A percentile compares a stretch with the other conserved stretches of the same genome.
phyloP scores from a whole-genome alignment of 2,329 filamentous ascomycete genomes.

The Alternaria postmessia region DNA sequence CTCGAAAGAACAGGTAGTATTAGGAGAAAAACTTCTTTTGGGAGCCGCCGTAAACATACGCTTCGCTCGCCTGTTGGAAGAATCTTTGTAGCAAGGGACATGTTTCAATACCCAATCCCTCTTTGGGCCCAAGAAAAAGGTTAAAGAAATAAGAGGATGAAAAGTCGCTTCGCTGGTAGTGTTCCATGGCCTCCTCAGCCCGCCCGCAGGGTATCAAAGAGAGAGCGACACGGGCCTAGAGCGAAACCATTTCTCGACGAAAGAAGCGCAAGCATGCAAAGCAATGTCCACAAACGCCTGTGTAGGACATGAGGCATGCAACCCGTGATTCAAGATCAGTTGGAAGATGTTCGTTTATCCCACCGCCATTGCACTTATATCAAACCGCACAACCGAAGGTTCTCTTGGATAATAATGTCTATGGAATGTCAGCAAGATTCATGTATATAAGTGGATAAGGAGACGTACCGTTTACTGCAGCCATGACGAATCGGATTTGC shows the following conservation, averaged over 20 bases:
- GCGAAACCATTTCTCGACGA: conserved; percentile 41
- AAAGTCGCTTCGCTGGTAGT: conserved; percentile 32
- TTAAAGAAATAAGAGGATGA: conserved; percentile 18
- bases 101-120: conserved; percentile 22
- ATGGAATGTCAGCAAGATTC: conserved; percentile 53
- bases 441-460: not conserved
- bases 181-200: conserved; percentile 27
- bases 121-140: conserved; percentile 14
- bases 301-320: conserved; percentile 49
- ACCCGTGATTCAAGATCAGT: conserved; percentile 46
- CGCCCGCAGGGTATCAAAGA: conserved; percentile 48
- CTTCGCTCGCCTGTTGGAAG: conserved; percentile 2
- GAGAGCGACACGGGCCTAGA: conserved; percentile 40
- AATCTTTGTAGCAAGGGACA: conserved; percentile 11
- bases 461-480: conserved; percentile 89
- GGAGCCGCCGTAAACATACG: conserved; percentile 13
- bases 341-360: conserved; percentile 39
- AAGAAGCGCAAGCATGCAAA: conserved; percentile 29
- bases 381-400: conserved; percentile 93
- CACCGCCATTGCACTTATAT: conserved; percentile 69
- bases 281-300: conserved; percentile 50
- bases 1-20: conserved; percentile 20
- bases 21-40: conserved; percentile 29
- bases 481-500: conserved; percentile 99
- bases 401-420: conserved; percentile 99